Evolutionary conservation across 106 monocot species (phyloP), one percentile per base, ranked within the genome.

Genomic region (Cymbidium sinense): DNA sequence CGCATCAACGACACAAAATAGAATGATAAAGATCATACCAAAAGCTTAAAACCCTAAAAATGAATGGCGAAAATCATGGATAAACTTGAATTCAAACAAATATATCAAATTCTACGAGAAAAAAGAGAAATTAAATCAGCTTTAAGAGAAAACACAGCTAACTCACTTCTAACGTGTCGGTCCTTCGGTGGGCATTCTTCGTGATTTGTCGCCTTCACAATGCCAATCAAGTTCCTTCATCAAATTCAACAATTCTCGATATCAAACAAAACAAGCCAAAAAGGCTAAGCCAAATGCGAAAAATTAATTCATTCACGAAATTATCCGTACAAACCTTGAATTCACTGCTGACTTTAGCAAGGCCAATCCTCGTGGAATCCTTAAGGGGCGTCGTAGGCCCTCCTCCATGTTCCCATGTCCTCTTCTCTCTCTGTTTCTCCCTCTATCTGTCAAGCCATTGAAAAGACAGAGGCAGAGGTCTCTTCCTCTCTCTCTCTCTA

Each of bases 341-440:
- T n/a, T n/a, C n/a, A n/a, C n/a, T n/a, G n/a, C n/a, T n/a, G n/a
- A 96, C 91, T 90, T 94, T 96, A 79, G 96, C 93, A 70, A 96
- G 91, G 82, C 96, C 93, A 86, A 96, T 93, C 86, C 77, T 89
- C 64, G 93, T 96, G 84, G 96, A 96, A 79, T 94, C 96, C 84
- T 96, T 96, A 77, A 94, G n/a, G 74, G 30, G 89, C 96, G 15
- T 89, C 93, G 64, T 91, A 96, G 51, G 96, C 93, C n/a, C n/a
- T n/a, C n/a, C n/a, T n/a, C n/a, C n/a, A n/a, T n/a, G n/a, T n/a
- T n/a, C n/a, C n/a, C n/a, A n/a, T n/a, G n/a, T n/a, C n/a, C n/a
- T n/a, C n/a, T n/a, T n/a, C n/a, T n/a, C n/a, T n/a, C n/a, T n/a
- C n/a, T n/a, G n/a, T n/a, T n/a, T n/a, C n/a, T n/a, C n/a, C n/a